Conservation (phyloP, 129 eudicot species). For the Lactuca saligna region DNA sequence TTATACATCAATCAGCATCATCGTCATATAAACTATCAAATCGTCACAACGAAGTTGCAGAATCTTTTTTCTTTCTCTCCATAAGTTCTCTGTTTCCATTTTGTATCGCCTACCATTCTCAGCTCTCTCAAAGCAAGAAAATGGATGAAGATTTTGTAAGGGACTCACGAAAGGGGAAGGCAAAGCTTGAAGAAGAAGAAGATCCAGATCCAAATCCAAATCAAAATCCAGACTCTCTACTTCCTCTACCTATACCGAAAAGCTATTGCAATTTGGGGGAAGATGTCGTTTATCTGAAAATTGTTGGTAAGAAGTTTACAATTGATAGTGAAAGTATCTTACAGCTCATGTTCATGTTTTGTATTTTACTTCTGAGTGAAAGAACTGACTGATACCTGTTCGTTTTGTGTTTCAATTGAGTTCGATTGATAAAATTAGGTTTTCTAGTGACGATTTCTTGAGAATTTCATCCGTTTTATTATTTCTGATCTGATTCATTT, state of each 20-base stretch:
- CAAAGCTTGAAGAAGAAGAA: constrained; percentile 4
- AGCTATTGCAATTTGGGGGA: neutral
- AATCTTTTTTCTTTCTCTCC: too few species aligned
- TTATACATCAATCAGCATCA: too few species aligned
- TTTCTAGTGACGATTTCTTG: neutral
- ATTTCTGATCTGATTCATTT: neutral
- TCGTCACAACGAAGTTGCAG: too few species aligned
- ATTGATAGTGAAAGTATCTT: neutral
- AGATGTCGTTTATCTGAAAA: constrained; percentile 1
- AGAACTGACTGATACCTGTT: neutral
- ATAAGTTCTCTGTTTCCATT: too few species aligned
- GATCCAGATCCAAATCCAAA: neutral
- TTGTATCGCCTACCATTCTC: neutral
- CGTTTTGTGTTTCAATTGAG: neutral
- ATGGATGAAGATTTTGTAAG: neutral
- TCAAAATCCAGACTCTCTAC: neutral
- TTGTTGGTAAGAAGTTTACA: constrained; percentile 2
- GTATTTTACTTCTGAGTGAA: neutral
- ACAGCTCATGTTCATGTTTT: neutral
- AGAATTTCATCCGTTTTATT: neutral
- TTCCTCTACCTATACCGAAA: neutral
- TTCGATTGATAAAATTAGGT: neutral
- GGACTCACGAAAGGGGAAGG: constrained; percentile 9
- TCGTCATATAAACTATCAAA: too few species aligned
- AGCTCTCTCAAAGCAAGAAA: neutral